phyloP scores from a whole-genome alignment of 306 rosid genomes.

The Hippophae tibetana region DNA sequence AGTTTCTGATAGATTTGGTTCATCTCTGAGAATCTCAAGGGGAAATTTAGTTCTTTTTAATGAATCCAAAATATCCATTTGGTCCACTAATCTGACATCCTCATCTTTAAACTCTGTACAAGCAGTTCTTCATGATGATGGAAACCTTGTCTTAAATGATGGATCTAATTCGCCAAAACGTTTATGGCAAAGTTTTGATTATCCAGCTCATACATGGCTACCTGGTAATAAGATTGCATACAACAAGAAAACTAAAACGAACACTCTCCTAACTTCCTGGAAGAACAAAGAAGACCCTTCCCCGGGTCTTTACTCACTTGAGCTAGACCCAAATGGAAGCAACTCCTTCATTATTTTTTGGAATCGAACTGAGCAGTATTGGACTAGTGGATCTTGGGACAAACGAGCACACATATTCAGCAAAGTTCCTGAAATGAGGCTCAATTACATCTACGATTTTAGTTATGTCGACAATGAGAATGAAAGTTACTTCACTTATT shows the following conservation, averaged over 20 bases:
- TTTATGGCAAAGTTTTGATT: conserved; percentile 51
- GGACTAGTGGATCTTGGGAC: conserved; percentile 44
- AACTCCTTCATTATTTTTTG: conserved; percentile 18
- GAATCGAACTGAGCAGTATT: conserved; percentile 33
- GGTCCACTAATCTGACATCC: conserved; percentile 41
- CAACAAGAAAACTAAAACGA: background rate
- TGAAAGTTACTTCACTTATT: conserved; percentile 43
- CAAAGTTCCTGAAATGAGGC: conserved; percentile 37
- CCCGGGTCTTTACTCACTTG: conserved; percentile 6
- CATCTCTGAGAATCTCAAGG: conserved; percentile 18
- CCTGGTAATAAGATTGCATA: conserved; percentile 30
- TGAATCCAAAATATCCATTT: conserved; percentile 26
- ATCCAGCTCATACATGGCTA: conserved; percentile 43
- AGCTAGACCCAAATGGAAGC: conserved; percentile 18
- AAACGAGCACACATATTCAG: conserved; percentile 21
- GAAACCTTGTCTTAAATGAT: conserved; percentile 37
- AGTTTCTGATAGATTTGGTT: conserved; percentile 30
- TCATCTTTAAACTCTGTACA: conserved; percentile 7
- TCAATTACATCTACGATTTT: conserved; percentile 27
- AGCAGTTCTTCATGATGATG: conserved; percentile 33
- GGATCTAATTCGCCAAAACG: conserved; percentile 9
- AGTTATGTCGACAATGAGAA: conserved; percentile 29
- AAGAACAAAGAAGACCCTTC: conserved; percentile 6
- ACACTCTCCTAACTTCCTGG: conserved; percentile 2
- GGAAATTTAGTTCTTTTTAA: conserved; percentile 42